Base-by-base conservation (phyloP, 495 filamentous ascomycete species). In the Tuber aestivum region DNA sequence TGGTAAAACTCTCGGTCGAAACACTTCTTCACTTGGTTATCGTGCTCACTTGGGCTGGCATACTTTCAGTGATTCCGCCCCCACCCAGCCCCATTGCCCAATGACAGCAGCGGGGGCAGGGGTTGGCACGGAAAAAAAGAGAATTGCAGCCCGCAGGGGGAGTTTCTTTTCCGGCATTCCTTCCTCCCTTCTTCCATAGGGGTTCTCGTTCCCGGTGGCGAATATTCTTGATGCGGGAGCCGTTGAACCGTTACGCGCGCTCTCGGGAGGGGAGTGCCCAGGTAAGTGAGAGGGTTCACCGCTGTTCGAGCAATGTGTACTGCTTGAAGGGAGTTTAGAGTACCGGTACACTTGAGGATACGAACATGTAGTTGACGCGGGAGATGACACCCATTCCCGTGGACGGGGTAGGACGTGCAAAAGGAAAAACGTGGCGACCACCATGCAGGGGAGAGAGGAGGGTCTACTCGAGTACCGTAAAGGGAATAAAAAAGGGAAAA, bases 391-490 rank as follows among this genome's bases (percentile, higher is more conserved):
- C 56, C 56, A 65, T 35, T 65, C 56, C 56, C 56, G 56, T 35
- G 56, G 56, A 16, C 50, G n/a, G 27, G 50, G 50, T 61, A 16
- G 56, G 56, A 65, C 56, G 27, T 9, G 56, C 56, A 65, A 65
- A 65, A 65, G 27, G 32, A 65, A 65, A 65, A 65, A 65, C 56
- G 56, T 65, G 56, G 56, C 56, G 27, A 18, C 56, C 56, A 65
- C 56, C 14, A 65, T 65, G 56, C 56, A 65, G 56, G 56, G 16
- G 32, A 35, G 56, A 65, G 56, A 35, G 27, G 56, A 65, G 27
- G 56, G 56, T 16, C 1, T 10, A 44, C n/a, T n/a, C n/a, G 12
- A 44, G 14, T 12, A 44, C n/a, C n/a, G n/a, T n/a, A 44, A 44
- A 44, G 12, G 12, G 12, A 44, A 6, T 12, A 65, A 35, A 12